Evolutionary conservation across 2,329 filamentous ascomycete species (phyloP), one percentile per base, ranked within the genome.

Genomic region (Bipolaris victoriae): DNA sequence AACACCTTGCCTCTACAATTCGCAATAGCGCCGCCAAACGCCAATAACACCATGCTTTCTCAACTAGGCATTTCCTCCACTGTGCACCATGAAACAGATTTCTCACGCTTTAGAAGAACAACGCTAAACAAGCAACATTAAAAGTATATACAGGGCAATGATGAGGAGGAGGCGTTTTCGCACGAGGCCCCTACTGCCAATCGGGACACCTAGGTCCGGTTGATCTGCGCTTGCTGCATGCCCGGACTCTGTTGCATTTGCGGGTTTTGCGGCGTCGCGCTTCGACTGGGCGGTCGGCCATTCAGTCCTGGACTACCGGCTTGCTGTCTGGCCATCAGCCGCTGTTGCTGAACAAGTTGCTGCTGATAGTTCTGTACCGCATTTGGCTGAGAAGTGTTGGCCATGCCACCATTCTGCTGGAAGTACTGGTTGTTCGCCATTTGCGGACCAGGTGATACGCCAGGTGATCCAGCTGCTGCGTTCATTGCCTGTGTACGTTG

Each of bases 191-290:
- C 55, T 41, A 4, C 48, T 26, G 49, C 53, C 36, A 35, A 45
- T 58, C 57, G 41, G 46, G 24, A 31, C 24, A 18, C 39, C 55
- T 61, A 65, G 20, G 64, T 59, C 46, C 60, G 58, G 49, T 65
- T 66, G 52, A 70, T 57, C 60, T 74, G 72, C 37, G 71, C 71
- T 60, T 75, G 72, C 58, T 72, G 69, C 54, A 72, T 60, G 26
- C 68, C 66, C 7, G 72, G 72, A 56, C 72, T 74, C 52, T 74
- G 71, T 61, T 71, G 67, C 60, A 73, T 67, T 56, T 72, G 67
- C 33, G 71, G 66, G 47, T 76, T 75, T 49, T 76, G 74, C 11
- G 75, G 75, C 35, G 75, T 77, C 22, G 73, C 75, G 60, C 75
- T 77, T 49, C 75, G 64, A 57, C 75, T 77, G 36, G 66, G 64